Percentiles rank a stretch among this genome's conserved stretches.
These are phyloP conservation scores for Macadamia integrifolia DNA, from an alignment of 164 flowering plant genomes.

Conservation along the genomic window DNA sequence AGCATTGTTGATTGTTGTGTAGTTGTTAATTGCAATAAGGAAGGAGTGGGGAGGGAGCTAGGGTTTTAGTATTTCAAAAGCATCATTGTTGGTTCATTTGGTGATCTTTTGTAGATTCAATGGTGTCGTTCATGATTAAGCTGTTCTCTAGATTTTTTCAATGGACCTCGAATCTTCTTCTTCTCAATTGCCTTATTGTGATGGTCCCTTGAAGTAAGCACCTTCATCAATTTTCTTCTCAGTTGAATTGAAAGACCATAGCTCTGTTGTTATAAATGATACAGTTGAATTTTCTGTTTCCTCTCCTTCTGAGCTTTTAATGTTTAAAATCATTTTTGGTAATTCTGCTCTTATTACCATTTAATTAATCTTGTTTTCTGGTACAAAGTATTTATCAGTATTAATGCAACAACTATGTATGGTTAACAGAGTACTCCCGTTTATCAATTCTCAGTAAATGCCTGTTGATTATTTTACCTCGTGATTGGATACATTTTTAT, in stretches of 20 bases:
- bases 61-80: too few relatives aligned
- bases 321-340: background rate
- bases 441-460: background rate
- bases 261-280: background rate
- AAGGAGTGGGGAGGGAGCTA: too few relatives aligned
- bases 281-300: background rate
- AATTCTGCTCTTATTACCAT: background rate
- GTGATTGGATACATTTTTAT: too few relatives aligned
- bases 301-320: background rate
- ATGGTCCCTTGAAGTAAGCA: conserved; percentile 28
- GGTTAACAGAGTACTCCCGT: background rate
- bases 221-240: background rate
- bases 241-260: background rate
- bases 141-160: conserved; percentile 61
- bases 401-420: too few relatives aligned
- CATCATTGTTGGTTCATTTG: too few relatives aligned
- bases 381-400: background rate
- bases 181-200: conserved; percentile 12
- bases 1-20: too few relatives aligned
- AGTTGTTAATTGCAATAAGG: too few relatives aligned
- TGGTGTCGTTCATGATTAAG: conserved; percentile 53
- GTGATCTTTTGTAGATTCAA: background rate
- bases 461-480: too few relatives aligned
- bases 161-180: conserved; percentile 39
- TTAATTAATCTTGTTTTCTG: background rate